A percentile compares a stretch with the other conserved stretches of the same genome.
Conservation (phyloP, 2,329 filamentous ascomycete genomes). For the Alternaria brassicicola region DNA sequence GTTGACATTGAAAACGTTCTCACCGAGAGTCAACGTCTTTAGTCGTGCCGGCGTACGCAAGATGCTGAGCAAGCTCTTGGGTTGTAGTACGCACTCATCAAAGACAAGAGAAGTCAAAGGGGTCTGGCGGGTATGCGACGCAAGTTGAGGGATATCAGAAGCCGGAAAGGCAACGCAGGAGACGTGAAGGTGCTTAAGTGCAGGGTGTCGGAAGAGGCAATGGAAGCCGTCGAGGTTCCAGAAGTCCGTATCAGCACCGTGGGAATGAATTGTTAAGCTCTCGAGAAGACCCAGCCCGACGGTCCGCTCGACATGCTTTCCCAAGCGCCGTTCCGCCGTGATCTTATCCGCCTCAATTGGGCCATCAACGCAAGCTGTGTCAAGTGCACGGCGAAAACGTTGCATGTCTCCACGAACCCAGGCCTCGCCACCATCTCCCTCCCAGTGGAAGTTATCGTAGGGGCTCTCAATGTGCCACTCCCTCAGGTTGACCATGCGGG, state of each 20-base stretch:
- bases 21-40: slow-evolving; percentile 42
- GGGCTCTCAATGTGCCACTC: slow-evolving; percentile 46
- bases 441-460: slow-evolving; percentile 45
- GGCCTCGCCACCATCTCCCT: slow-evolving; percentile 28
- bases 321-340: slow-evolving; percentile 16
- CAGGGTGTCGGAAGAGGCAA: slow-evolving; percentile 45
- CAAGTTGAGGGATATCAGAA: slow-evolving; percentile 26
- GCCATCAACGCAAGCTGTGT: slow-evolving; percentile 31
- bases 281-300: slow-evolving; percentile 39
- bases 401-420: slow-evolving; percentile 46
- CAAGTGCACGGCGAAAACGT: slow-evolving; percentile 35
- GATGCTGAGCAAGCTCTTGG: slow-evolving; percentile 32
- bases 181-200: slow-evolving; percentile 39
- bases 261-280: slow-evolving; percentile 43
- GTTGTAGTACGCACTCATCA: slow-evolving; percentile 43
- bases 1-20: slow-evolving; percentile 40
- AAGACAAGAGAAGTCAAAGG: slow-evolving; percentile 42
- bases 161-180: slow-evolving; percentile 39
- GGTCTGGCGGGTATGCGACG: slow-evolving; percentile 26
- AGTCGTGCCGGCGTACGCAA: slow-evolving; percentile 37
- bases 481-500: slow-evolving; percentile 38
- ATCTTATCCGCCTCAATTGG: slow-evolving; percentile 23
- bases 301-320: slow-evolving; percentile 16
- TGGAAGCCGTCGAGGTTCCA: slow-evolving; percentile 42
- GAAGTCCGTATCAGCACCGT: slow-evolving; percentile 40